Evolutionary conservation across 2,329 filamentous ascomycete genomes (phyloP), one percentile per base, ranked within the genome.

Genomic region (Macroventuria anomochaeta): DNA sequence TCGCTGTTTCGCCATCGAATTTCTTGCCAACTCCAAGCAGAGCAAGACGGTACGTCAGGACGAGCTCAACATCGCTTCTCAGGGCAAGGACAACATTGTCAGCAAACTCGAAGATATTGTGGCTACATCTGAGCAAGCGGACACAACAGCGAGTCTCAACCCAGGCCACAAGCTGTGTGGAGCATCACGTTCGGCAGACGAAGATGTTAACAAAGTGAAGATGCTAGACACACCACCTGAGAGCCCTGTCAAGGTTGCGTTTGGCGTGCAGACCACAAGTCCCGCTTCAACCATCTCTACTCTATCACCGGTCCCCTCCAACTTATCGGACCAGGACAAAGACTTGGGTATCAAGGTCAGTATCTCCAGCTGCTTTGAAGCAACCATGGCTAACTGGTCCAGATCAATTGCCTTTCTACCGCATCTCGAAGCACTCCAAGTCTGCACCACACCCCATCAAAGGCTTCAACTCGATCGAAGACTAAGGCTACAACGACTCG

Each of bases 81-180:
- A 40, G 1, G 20, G 56, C 31, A 53, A 39, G 12, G 34, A 53
- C 26, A 37, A 34, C 21, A 32, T 59, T 3, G 26, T 54, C 3
- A 54, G 55, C 10, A 50, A 59, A 18, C 38, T 59, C 8, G 59
- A 63, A 26, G 51, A 42, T 11, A 51, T 53, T 0, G 28, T 63
- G n/a, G n/a, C 62, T 21, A 43, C 46, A 15, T 46, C 50, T n/a
- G 53, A 52, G 38, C 36, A 48, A 33, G 37, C 21, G 13, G 43
- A 31, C 1, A 47, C 34, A 10, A 36, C 53, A 5, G 32, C 59
- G 10, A 56, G 40, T 5, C 26, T 62, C 1, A 18, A 55, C 18
- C 56, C 58, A 28, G 46, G 42, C n/a, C 56, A 59, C 38, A 31
- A 52, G 13, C 46, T 48, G 1, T 52, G 53, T 38, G 48, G 40